Evolutionary conservation across 306 rosid genomes (phyloP), one percentile per base, ranked within the genome.

Genomic region (Acmispon strigosus): DNA sequence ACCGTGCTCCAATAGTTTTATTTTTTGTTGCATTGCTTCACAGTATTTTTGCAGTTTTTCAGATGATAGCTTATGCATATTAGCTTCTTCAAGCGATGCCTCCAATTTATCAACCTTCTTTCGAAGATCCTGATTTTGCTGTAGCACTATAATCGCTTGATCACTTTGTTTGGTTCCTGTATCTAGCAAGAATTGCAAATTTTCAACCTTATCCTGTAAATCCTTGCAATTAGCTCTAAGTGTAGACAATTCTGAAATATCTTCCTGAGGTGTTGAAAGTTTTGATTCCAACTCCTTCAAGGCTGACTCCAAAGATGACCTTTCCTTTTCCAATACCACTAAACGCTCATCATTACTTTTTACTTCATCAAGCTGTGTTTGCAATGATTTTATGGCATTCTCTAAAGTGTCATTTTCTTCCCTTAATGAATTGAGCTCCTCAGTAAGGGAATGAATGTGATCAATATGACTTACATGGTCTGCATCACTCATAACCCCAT

Each of bases 71-170:
- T 85, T 91, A 56, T 83, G 81, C 69, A 66, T 57, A 55, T 73
- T 83, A 75, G 90, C 96, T 79, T 84, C 88, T 68, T 87, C 91
- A 55, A 94, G 83, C 13, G 92, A 86, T 81, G 85, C 83, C 82
- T 94, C 97, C 79, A 94, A 79, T 69, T 87, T 84, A 62, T 86
- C 96, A 66, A 89, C 90, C 83, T 87, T 86, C 65, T 77, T 79
- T 50, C 52, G 95, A 50, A 94, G 96, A 76, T 86, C 99, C 77
- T 89, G 92, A 78, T 89, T 91, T 77, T 94, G 92, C 81, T 87
- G 92, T 63, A 86, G 77, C 66, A 82, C 90, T 76, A 27, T 24
- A 77, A 80, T 66, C 50, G 95, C 91, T 82, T 89, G 95, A 74
- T 83, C 91, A 59, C 83, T 92, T 82, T 89, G 91, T 72, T 76